Percentiles rank a stretch among this genome's conserved stretches.
phyloP scores from a whole-genome alignment of 805 yeast species.

The Wilhelminamyces savonicus region DNA sequence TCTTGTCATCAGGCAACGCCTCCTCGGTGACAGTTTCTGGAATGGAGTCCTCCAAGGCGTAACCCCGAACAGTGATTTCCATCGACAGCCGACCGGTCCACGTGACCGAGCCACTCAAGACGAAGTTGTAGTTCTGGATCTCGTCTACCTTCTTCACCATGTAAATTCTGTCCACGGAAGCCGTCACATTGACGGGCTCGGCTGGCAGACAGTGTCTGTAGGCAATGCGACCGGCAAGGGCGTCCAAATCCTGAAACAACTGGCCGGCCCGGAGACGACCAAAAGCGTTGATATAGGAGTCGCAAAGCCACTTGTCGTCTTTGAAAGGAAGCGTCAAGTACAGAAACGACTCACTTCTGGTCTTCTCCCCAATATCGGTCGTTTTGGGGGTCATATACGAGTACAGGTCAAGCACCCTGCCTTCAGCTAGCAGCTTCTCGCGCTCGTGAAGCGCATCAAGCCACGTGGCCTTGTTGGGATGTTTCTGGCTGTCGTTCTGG shows the following conservation, averaged over 20 bases:
- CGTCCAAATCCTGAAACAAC: constrained; percentile 88
- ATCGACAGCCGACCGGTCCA: constrained; percentile 95
- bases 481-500: constrained; percentile 42
- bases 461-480: constrained; percentile 66
- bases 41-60: constrained; percentile 55
- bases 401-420: constrained; percentile 65
- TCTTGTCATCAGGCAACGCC: constrained; percentile 56
- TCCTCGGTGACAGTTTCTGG: constrained; percentile 51
- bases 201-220: constrained; percentile 93
- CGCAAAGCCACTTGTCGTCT: constrained; percentile 76
- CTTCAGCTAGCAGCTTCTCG: constrained; percentile 61
- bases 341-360: constrained; percentile 72
- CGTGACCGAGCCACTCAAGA: constrained; percentile 84
- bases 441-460: constrained; percentile 74
- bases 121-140: constrained; percentile 65
- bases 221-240: constrained; percentile 90
- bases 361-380: constrained; percentile 62
- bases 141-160: constrained; percentile 81
- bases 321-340: constrained; percentile 73
- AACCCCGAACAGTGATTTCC: constrained; percentile 91
- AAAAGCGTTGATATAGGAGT: constrained; percentile 80
- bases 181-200: constrained; percentile 92
- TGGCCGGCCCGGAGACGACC: constrained; percentile 94
- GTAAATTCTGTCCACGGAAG: constrained; percentile 86
- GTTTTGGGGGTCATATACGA: constrained; percentile 70